Conservation (phyloP, 75 land plant species). For the Isoetes taiwanensis region DNA sequence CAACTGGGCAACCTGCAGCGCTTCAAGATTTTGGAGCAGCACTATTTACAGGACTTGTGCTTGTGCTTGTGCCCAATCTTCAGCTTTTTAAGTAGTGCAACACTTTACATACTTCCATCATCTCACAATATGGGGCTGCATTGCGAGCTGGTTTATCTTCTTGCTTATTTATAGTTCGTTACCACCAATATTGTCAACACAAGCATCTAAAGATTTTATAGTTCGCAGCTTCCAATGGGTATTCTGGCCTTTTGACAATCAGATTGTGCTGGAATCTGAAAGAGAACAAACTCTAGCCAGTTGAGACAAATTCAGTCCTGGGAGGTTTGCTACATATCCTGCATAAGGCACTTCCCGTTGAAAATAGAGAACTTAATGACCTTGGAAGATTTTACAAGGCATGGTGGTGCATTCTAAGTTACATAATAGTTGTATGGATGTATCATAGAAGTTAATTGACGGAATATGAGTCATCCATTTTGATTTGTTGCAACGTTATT, state of each 20-base stretch:
- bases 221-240: not conserved
- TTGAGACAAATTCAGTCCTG: too few species aligned
- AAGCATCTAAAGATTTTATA: not conserved
- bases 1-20: not conserved
- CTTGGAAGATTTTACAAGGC: too few species aligned
- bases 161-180: not conserved
- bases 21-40: constrained; percentile 7
- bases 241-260: not conserved
- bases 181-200: not conserved
- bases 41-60: not conserved
- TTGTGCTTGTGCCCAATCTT: constrained; percentile 1
- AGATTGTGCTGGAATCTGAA: constrained; percentile 2
- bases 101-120: not conserved
- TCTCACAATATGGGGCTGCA: not conserved
- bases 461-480: too few species aligned
- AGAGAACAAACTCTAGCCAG: too few species aligned
- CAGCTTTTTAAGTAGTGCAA: not conserved
- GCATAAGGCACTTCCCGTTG: too few species aligned
- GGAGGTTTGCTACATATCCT: too few species aligned
- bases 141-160: not conserved
- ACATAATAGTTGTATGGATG: too few species aligned
- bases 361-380: too few species aligned
- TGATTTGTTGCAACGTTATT: too few species aligned
- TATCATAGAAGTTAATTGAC: too few species aligned
- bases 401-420: too few species aligned